Evolutionary conservation across 1,284 basidiomycete genomes (phyloP), one percentile per base, ranked within the genome.

Genomic region (Sanguinoderma infundibulare): DNA sequence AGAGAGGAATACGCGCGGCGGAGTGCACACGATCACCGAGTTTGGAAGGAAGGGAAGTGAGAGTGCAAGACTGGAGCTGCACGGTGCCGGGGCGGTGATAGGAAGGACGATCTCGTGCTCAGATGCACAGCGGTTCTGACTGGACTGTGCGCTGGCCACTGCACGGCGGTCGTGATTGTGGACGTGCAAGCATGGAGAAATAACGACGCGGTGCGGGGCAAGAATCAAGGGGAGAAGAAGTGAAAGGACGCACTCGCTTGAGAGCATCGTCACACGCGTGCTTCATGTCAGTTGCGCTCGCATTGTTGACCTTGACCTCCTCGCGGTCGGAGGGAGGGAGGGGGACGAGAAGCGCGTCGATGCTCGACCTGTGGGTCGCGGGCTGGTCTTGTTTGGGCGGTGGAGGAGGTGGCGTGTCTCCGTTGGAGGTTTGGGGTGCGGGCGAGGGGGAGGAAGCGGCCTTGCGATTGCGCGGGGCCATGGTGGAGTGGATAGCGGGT

Each of bases 261-360:
- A 97, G 79, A 40, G 90, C 90, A 79, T 97, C 95, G 74, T 98
- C 96, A 67, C 92, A 90, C 14, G 95, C 88, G 69, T 90, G 88
- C 80, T 97, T 97, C 74, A 98, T 85, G 72, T 97, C 95, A 22
- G 83, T 83, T 53, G 87, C 71, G 73, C 85, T 94, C 28, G 88
- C 83, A 69, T 91, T 93, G 82, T 98, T 98, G 66, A 96, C 88
- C 72, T 90, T 92, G 71, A 95, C 83, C 26, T 79, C 77, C 53
- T 94, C 91, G 54, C 89, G 81, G 46, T 83, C 81, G 39, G 59
- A 62, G 20, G 40, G 58, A 30, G 53, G 44, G 24, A 64, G 59
- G 14, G 69, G 69, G 46, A 62, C 61, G 1, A 64, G 57, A 35
- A 70, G 67, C 60, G 67, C 67, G 63, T 60, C 60, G n/a, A 63